These are phyloP conservation scores for Annona squamosa DNA, from an alignment of 164 flowering plant species.

Conservation along the genomic window DNA sequence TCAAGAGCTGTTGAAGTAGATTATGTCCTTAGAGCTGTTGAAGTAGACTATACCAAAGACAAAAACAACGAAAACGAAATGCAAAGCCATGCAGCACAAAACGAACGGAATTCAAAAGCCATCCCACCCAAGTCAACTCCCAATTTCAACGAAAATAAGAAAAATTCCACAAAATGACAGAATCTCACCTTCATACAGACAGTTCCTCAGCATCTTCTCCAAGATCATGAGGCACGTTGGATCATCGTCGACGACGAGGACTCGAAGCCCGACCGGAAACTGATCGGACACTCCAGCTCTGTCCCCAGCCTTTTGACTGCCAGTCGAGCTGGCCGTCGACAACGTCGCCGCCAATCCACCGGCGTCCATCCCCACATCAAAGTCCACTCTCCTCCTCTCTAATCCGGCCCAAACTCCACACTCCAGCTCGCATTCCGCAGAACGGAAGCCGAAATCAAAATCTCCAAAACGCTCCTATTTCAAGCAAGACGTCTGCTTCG, in stretches of 20 bases:
- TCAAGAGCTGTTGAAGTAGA: background rate
- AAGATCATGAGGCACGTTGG: slow-evolving; percentile 18
- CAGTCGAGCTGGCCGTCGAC: background rate
- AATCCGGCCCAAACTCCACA: background rate
- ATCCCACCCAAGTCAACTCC: background rate
- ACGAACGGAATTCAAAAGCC: background rate
- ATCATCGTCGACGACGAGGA: slow-evolving; percentile 36
- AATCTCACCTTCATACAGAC: slow-evolving; percentile 24
- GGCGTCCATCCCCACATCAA: background rate
- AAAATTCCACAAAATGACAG: background rate
- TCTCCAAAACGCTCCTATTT: background rate
- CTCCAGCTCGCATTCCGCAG: background rate
- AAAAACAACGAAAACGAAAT: background rate
- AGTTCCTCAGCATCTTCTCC: slow-evolving; percentile 20
- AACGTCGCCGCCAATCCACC: background rate
- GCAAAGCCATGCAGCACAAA: background rate
- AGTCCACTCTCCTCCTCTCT: background rate
- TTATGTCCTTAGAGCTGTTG: background rate
- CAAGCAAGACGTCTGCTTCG: background rate
- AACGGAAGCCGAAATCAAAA: background rate
- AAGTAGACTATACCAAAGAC: background rate
- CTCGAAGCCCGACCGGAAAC: slow-evolving; percentile 19
- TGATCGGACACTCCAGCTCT: slow-evolving; percentile 6
- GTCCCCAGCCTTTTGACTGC: slow-evolving; percentile 10
- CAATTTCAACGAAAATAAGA: background rate